Percentiles rank a stretch among this genome's conserved stretches.
These are phyloP conservation scores for Linderniella brevidens DNA, from an alignment of 257 asterid species.

Conservation along the genomic window DNA sequence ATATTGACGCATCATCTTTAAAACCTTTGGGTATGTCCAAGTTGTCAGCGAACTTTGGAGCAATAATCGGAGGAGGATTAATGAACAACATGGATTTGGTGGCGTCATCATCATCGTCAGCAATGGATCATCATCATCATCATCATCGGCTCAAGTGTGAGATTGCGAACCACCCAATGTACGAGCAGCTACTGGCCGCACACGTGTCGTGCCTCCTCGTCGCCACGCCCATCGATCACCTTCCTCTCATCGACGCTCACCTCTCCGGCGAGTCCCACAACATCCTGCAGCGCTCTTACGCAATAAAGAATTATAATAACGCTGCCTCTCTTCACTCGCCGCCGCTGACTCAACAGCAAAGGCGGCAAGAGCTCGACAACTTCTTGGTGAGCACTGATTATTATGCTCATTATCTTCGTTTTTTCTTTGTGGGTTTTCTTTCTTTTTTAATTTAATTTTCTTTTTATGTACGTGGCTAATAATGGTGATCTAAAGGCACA, in stretches of 20 bases:
- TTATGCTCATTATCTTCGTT: no score
- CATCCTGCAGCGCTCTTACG: slow-evolving; percentile 17
- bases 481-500: slow-evolving; percentile 26
- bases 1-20: no score
- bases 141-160: not conserved
- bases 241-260: slow-evolving; percentile 66
- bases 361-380: slow-evolving; percentile 76
- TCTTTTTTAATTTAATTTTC: no score
- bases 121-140: no score
- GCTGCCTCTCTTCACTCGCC: slow-evolving; percentile 17
- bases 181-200: slow-evolving; percentile 55
- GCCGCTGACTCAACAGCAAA: slow-evolving; percentile 37
- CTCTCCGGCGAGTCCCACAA: slow-evolving; percentile 57
- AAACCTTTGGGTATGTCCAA: no score
- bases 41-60: no score
- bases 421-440: no score
- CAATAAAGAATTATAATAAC: slow-evolving; percentile 23
- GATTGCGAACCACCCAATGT: slow-evolving; percentile 12
- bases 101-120: no score
- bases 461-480: no score
- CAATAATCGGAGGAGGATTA: no score
- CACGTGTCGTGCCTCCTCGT: slow-evolving; percentile 64
- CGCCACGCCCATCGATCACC: slow-evolving; percentile 81
- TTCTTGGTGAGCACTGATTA: slow-evolving; percentile 38
- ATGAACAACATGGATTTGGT: no score